Percentiles rank a stretch among this genome's conserved stretches.
phyloP scores from a whole-genome alignment of 2,329 filamentous ascomycete species.

The Cytospora schulzeri region DNA sequence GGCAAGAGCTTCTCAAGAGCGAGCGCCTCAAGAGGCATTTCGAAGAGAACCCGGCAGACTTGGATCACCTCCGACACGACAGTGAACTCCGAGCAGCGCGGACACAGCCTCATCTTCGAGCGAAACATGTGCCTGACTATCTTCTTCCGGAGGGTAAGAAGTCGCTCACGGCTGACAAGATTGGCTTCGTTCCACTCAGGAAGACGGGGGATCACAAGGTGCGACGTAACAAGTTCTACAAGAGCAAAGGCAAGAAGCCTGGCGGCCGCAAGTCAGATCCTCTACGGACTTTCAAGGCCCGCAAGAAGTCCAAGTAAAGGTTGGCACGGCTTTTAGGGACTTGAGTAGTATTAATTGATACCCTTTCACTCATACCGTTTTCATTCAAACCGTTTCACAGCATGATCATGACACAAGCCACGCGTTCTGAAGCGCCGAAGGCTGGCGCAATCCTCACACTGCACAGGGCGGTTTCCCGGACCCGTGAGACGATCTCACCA shows the following conservation, averaged over 20 bases:
- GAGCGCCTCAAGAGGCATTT: conserved; percentile 95
- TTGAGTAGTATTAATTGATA: conserved; percentile 21
- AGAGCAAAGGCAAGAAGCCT: conserved; percentile 49
- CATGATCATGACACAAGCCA: not conserved
- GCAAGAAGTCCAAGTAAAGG: conserved; percentile 44
- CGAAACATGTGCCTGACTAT: conserved; percentile 83
- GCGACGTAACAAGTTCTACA: conserved; percentile 42
- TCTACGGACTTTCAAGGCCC: conserved; percentile 82
- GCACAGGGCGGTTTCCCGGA: not conserved
- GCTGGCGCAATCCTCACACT: not conserved
- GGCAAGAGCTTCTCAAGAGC: conserved; percentile 86
- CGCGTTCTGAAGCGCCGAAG: not conserved
- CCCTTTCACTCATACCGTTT: not conserved
- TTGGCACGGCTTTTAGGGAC: not conserved
- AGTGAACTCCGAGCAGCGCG: conserved; percentile 81
- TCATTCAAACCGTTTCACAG: not conserved
- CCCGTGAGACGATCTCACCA: not conserved
- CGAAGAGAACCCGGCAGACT: conserved; percentile 91
- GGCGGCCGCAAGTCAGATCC: conserved; percentile 75
- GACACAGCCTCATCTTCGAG: conserved; percentile 83
- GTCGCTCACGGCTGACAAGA: conserved; percentile 63
- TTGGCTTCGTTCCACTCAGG: conserved; percentile 75
- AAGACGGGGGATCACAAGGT: conserved; percentile 54
- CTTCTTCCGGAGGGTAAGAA: conserved; percentile 80
- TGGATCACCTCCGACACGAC: conserved; percentile 87